Evolutionary conservation across 2,329 filamentous ascomycete species (phyloP), one percentile per base, ranked within the genome.

Genomic region (Talaromyces sp.): DNA sequence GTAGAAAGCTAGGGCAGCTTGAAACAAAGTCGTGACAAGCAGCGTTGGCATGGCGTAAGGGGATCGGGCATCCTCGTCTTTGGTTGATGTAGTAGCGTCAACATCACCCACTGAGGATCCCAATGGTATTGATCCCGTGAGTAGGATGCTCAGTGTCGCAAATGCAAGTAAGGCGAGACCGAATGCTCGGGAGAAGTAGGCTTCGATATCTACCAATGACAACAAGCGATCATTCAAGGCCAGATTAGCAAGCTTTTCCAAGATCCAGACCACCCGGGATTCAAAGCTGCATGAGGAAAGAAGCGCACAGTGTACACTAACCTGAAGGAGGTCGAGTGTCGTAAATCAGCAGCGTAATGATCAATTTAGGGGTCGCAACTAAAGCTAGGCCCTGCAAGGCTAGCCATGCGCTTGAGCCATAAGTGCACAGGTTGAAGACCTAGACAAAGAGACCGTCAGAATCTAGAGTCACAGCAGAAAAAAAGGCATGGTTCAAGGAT

Each of bases 101-200:
- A 75, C 64, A 35, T 74, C 71, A 1, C 64, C 61, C 21, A 78
- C 67, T 21, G 75, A 69, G n/a, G 81, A 80, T 0, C 79, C 81
- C 11, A 91, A 73, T 0, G 89, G 89, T 5, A 93, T 78, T 2
- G 82, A 81, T 48, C 89, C 89, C 0, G 88, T 88, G 31, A 92
- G 79, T 36, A 89, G 78, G 37, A 91, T 73, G n/a, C 81, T 80
- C 11, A 88, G 73, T 6, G 85, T 67, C 33, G 84, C 85, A 28
- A 93, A 74, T 9, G 84, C 76, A 21, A 91, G 76, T 45, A 91
- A 80, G 31, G 84, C 77, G 58, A 92, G 77, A 62, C 87, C 89
- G 1, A 91, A 80, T 28, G 81, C 84, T 41, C 89, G 87, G 53
- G 84, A 84, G 70, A 92, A 86, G 79, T 93, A 93, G 57, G 82